These are phyloP conservation scores for Clarkia xantiana DNA, from an alignment of 345 rosid genomes.

Conservation along the genomic window DNA sequence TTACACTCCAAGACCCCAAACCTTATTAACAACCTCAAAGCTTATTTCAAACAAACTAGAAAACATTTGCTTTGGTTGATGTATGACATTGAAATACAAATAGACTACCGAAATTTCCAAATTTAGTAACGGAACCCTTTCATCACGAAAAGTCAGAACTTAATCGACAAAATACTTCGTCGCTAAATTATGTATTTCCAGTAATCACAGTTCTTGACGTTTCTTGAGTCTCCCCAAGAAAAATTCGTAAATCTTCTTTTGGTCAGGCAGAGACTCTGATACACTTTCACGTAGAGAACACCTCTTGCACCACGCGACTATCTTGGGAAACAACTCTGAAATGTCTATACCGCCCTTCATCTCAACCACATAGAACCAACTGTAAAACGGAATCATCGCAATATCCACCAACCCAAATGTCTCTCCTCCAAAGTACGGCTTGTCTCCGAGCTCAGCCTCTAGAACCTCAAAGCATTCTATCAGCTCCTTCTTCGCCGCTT, in stretches of 20 bases:
- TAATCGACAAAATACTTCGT: no score
- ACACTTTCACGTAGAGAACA: conserved; percentile 14
- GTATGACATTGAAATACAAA: no score
- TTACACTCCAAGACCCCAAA: no score
- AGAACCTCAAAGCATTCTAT: conserved; percentile 4
- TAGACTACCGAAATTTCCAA: no score
- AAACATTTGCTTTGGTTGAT: no score
- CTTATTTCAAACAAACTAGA: no score
- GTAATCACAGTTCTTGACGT: not conserved
- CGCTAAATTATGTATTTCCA: no score
- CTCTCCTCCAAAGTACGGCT: conserved; percentile 12
- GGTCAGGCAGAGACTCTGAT: conserved; percentile 10
- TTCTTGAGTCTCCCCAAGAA: conserved; percentile 3
- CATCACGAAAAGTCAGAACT: no score
- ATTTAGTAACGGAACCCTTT: no score
- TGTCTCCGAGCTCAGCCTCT: conserved; percentile 16
- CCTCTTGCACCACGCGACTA: conserved; percentile 14
- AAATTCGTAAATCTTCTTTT: conserved; percentile 1
- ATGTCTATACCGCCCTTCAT: conserved; percentile 5
- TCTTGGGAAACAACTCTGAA: conserved; percentile 12
- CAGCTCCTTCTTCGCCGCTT: conserved; percentile 11
- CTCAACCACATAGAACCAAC: conserved; percentile 11
- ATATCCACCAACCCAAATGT: conserved; percentile 12
- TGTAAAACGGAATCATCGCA: conserved; percentile 9
- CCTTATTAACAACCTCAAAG: no score